A percentile compares a stretch with the other conserved stretches of the same genome.
These are phyloP conservation scores for Fonsecaea multimorphosa DNA, from an alignment of 2,329 filamentous ascomycete species.

Conservation along the genomic window DNA sequence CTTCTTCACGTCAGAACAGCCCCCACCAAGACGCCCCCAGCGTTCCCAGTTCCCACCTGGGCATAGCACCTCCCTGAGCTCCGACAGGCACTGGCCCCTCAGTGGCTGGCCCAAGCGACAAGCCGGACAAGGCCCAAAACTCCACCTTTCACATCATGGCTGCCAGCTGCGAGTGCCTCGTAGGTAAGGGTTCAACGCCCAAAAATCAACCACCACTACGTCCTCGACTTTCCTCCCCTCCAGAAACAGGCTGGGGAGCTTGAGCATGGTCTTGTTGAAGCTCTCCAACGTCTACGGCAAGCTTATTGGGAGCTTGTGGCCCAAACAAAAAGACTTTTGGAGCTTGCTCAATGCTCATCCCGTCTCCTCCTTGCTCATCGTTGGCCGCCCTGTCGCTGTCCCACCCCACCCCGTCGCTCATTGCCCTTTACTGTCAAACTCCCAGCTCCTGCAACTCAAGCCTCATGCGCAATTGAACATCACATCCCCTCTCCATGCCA, in stretches of 20 bases:
- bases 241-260: background rate
- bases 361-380: background rate
- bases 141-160: conserved; percentile 20
- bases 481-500: background rate
- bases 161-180: background rate
- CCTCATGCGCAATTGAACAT: conserved; percentile 19
- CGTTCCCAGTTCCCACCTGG: background rate
- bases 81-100: conserved; percentile 20
- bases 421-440: conserved; percentile 8
- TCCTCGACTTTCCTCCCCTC: background rate
- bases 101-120: conserved; percentile 17
- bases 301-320: background rate
- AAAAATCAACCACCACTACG: background rate
- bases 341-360: background rate
- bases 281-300: background rate
- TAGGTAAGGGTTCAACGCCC: background rate
- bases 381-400: conserved; percentile 1
- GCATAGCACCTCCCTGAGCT: conserved; percentile 6
- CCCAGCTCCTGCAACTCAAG: conserved; percentile 9
- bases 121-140: conserved; percentile 8
- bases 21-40: background rate
- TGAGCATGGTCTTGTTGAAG: background rate
- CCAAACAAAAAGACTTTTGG: background rate
- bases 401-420: conserved; percentile 2
- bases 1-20: conserved; percentile 21